Evolutionary conservation across 257 asterid genomes (phyloP), one percentile per base, ranked within the genome.

Genomic region (Gentiana macrophylla): DNA sequence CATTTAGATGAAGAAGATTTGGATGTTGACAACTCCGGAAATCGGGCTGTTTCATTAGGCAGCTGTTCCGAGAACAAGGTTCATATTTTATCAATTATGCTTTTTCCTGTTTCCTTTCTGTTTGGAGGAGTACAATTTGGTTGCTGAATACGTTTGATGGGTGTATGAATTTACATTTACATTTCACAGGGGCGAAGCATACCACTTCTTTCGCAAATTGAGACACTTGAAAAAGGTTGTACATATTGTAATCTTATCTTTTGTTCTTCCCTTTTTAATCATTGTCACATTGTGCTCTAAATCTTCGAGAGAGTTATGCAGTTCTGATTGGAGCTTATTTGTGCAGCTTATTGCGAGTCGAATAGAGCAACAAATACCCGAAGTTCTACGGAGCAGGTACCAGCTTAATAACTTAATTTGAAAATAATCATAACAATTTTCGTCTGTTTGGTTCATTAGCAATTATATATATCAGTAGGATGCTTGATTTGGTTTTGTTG

Each of bases 181-280:
- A 59, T 58, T 47, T 72, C 61, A 70, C 81, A 80, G 94, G 80
- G 81, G 9, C 41, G 41, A 13, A 53, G 66, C 44, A 57, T 77
- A 64, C 69, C 62, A 63, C 77, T 80, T 59, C 72, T 82, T 57
- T 74, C 86, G 48, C 88, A 77, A 62, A 86, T 82, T 53, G 94
- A 80, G 47, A 53, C 56, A 15, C 80, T 83, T 56, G 47, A 50
- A 45, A 70, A 69, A 79, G 81, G 95, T 85, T 65, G 24, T 63
- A 69, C 47, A 12, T 33, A 43, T 53, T 38, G 47, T 74, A 50
- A 10, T 2, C 9, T 35, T 52, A 11, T 48, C 55, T 49, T 66
- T 33, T 57, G 11, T 5, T 66, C 35, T 60, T 13, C 13, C 2
- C 3, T 1, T 12, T 11, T 0, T 57, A 44, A 15, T 1, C 4